A percentile compares a stretch with the other conserved stretches of the same genome.
Evolutionary conservation across 306 rosid genomes (phyloP).

Genomic region (Quillaja saponaria): DNA sequence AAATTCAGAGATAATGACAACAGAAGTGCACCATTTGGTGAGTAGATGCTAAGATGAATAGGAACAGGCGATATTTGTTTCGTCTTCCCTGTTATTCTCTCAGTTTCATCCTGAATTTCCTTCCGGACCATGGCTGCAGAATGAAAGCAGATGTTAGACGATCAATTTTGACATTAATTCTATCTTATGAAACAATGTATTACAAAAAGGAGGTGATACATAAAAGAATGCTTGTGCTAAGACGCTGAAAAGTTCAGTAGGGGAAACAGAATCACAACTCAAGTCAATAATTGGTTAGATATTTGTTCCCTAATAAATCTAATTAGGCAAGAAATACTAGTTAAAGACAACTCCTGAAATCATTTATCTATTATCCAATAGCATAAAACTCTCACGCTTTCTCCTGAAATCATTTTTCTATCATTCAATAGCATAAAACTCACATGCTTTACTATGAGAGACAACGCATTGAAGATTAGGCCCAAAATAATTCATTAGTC

Average conservation of each 20-base stretch:
- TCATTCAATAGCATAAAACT: too few relatives aligned
- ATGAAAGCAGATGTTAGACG: constrained; percentile 18
- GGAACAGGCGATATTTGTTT: constrained; percentile 92
- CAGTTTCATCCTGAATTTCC: constrained; percentile 96
- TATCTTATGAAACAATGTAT: constrained; percentile 4
- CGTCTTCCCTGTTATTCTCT: constrained; percentile 78
- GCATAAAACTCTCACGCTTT: too few relatives aligned
- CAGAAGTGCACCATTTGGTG: constrained; percentile 70
- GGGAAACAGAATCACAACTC: neutral
- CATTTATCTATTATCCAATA: neutral
- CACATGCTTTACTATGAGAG: too few relatives aligned
- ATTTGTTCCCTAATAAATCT: neutral
- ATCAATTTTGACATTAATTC: constrained; percentile 13
- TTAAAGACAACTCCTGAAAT: neutral
- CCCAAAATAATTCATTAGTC: too few relatives aligned
- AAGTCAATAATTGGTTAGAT: neutral
- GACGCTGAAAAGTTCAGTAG: constrained; percentile 1
- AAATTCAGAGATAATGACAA: neutral
- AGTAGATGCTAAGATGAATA: constrained; percentile 96
- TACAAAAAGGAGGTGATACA: neutral
- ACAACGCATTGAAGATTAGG: too few relatives aligned
- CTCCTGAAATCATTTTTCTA: neutral
- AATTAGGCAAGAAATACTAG: neutral
- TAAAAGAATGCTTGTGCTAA: constrained; percentile 6
- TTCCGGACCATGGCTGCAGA: constrained; percentile 76